phyloP scores from a whole-genome alignment of 768 basidiomycete genomes.

The Termitomyces sp. region DNA sequence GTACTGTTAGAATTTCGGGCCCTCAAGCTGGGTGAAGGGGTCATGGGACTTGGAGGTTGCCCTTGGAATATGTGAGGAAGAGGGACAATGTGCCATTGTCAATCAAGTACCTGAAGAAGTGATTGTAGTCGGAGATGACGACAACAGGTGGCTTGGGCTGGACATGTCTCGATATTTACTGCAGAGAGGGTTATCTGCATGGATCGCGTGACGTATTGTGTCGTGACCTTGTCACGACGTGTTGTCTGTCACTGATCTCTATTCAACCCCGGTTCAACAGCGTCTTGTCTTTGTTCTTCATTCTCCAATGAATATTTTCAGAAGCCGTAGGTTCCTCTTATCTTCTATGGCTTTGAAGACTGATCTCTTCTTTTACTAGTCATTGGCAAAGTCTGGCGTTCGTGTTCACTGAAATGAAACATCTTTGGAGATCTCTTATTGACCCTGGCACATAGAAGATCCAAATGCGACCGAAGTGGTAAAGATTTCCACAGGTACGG shows the following conservation, averaged over 20 bases:
- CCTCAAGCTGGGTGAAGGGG: conserved; percentile 12
- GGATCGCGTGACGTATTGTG: conserved; percentile 14
- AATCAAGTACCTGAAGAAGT: conserved; percentile 6
- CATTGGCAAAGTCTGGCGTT: conserved; percentile 92
- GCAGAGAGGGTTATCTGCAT: not conserved
- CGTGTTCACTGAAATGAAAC: conserved; percentile 27
- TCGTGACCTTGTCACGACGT: conserved; percentile 35
- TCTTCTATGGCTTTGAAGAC: conserved; percentile 6
- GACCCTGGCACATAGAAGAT: conserved; percentile 57
- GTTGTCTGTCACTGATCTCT: conserved; percentile 17
- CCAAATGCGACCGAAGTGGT: conserved; percentile 93
- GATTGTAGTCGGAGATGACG: conserved; percentile 14
- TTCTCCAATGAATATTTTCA: conserved; percentile 75
- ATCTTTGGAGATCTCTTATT: conserved; percentile 14
- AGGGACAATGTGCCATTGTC: too few relatives aligned
- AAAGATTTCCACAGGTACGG: conserved; percentile 73
- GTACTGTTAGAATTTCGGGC: conserved; percentile 1
- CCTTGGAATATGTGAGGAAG: not conserved
- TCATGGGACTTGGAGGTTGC: conserved; percentile 12
- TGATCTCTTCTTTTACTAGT: conserved; percentile 40
- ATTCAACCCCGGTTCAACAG: not conserved
- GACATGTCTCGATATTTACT: conserved; percentile 1
- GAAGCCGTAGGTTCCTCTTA: conserved; percentile 51
- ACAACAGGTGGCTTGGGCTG: conserved; percentile 4
- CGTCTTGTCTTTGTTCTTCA: conserved; percentile 11